Conservation (phyloP, 2,329 filamentous ascomycete species). For the Apiospora rasikravindrae region DNA sequence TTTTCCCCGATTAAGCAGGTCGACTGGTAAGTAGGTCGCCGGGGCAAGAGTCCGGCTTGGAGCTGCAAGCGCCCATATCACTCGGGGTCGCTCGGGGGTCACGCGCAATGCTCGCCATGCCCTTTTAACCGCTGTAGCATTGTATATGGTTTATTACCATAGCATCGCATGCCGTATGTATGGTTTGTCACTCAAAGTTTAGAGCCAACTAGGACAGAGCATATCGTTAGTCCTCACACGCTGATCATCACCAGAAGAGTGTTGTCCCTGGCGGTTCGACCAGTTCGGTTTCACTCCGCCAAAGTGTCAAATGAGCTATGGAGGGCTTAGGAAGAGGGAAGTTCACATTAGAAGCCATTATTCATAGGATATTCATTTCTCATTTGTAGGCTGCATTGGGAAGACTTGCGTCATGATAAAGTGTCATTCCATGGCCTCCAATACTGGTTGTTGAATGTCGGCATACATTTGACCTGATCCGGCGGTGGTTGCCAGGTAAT, state of each 20-base stretch:
- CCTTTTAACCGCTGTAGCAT: background rate
- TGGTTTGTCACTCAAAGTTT: background rate
- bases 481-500: conserved; percentile 55
- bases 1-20: background rate
- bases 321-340: background rate
- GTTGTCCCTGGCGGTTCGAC: background rate
- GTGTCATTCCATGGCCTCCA: conserved; percentile 50
- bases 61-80: background rate
- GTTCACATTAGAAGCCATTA: background rate
- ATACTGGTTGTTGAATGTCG: conserved; percentile 45
- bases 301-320: background rate
- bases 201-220: background rate
- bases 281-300: background rate
- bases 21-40: background rate
- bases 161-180: background rate
- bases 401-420: conserved; percentile 6
- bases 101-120: background rate
- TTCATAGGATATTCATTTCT: background rate
- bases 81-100: background rate
- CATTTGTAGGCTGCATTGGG: background rate
- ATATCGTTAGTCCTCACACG: background rate
- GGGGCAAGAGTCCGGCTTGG: background rate
- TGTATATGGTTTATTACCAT: background rate
- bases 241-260: background rate
- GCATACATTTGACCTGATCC: conserved; percentile 54